Evolutionary conservation across 441 rosid genomes (phyloP).

Genomic region (Biscutella laevigata): DNA sequence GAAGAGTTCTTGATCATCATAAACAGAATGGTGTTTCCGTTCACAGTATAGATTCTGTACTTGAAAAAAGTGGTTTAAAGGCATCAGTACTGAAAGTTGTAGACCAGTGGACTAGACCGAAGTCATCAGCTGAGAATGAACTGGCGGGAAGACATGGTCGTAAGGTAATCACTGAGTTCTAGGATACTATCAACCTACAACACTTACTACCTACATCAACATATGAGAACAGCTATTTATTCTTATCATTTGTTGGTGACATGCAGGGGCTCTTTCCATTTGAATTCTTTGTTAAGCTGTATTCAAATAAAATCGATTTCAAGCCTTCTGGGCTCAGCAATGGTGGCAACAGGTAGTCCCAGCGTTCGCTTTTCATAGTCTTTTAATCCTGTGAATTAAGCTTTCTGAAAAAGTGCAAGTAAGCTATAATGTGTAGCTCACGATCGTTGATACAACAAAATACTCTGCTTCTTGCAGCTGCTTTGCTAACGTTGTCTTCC

Average conservation of each 20-base stretch:
- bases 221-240: slow-evolving; percentile 5
- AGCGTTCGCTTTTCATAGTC: background rate
- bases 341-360: slow-evolving; percentile 76
- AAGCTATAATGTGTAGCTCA: background rate
- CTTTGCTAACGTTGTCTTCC: slow-evolving; percentile 88
- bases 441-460: slow-evolving; percentile 9
- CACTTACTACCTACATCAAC: background rate
- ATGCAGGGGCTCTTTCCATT: slow-evolving; percentile 69
- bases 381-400: background rate
- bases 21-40: slow-evolving; percentile 25
- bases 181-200: background rate
- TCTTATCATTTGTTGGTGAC: slow-evolving; percentile 15
- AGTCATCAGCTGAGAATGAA: slow-evolving; percentile 34
- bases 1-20: slow-evolving; percentile 31
- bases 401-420: background rate
- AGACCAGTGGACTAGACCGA: slow-evolving; percentile 67
- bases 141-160: slow-evolving; percentile 44
- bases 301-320: slow-evolving; percentile 55
- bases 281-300: slow-evolving; percentile 63
- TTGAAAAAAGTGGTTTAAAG: slow-evolving; percentile 47
- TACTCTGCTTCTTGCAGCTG: slow-evolving; percentile 51
- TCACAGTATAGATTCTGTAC: slow-evolving; percentile 26
- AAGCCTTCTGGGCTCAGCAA: slow-evolving; percentile 81
- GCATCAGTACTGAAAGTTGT: slow-evolving; percentile 56
- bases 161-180: slow-evolving; percentile 44